Conservation (phyloP, 1,284 basidiomycete species). For the Lentinus polychrous region DNA sequence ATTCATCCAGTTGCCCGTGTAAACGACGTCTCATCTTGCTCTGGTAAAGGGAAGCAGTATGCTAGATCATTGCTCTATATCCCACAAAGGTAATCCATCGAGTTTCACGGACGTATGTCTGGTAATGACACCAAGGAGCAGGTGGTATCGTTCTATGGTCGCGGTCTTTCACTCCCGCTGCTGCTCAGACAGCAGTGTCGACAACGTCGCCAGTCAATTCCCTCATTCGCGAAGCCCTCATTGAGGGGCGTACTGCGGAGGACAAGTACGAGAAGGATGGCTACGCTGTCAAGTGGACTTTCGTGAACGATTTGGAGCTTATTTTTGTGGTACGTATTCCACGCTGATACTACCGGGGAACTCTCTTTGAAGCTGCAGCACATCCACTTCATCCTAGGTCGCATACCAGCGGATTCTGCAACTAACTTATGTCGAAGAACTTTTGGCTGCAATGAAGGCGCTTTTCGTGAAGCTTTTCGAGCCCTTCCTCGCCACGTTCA, state of each 20-base stretch:
- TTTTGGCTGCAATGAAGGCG: constrained; percentile 73
- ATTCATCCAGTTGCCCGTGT: too few relatives aligned
- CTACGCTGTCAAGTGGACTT: constrained; percentile 88
- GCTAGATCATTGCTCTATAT: constrained; percentile 84
- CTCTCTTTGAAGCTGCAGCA: not conserved
- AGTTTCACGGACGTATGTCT: not conserved
- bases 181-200: constrained; percentile 66
- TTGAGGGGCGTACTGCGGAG: constrained; percentile 74
- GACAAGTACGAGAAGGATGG: constrained; percentile 88
- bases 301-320: constrained; percentile 88
- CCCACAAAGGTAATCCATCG: constrained; percentile 62
- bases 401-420: constrained; percentile 97
- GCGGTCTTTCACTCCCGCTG: constrained; percentile 84
- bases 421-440: constrained; percentile 88
- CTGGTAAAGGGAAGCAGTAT: constrained; percentile 29
- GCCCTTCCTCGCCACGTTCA: constrained; percentile 74
- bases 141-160: constrained; percentile 93
- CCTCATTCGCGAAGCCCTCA: constrained; percentile 84
- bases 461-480: constrained; percentile 84
- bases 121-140: constrained; percentile 25
- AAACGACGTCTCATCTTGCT: too few relatives aligned
- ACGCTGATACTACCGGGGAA: too few relatives aligned
- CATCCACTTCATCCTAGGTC: constrained; percentile 65
- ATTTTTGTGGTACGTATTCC: constrained; percentile 79
- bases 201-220: constrained; percentile 84